These are phyloP conservation scores for Pythium oligandrum DNA, from an alignment of 352 stramenopile genomes.

Conservation along the genomic window DNA sequence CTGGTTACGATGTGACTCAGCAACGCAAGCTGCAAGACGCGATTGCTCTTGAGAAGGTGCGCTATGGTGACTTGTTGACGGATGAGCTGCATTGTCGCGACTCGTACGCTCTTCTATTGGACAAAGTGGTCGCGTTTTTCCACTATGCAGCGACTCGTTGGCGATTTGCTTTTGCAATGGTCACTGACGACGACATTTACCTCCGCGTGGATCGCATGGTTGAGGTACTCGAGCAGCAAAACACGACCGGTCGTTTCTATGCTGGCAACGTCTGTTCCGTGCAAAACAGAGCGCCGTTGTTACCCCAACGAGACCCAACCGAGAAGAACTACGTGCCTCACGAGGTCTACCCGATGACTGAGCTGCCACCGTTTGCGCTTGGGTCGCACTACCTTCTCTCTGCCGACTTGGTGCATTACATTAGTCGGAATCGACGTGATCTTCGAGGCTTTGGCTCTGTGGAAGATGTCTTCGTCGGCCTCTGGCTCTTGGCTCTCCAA, in stretches of 20 bases:
- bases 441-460: slow-evolving; percentile 11
- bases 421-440: slow-evolving; percentile 24
- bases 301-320: slow-evolving; percentile 19
- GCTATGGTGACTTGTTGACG: slow-evolving; percentile 41
- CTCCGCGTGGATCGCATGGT: background rate
- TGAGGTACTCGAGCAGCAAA: no score
- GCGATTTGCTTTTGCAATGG: slow-evolving; percentile 16
- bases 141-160: slow-evolving; percentile 12
- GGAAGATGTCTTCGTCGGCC: slow-evolving; percentile 40
- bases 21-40: background rate
- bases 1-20: background rate
- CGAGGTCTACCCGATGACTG: slow-evolving; percentile 24
- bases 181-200: slow-evolving; percentile 49
- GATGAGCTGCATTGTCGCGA: slow-evolving; percentile 41
- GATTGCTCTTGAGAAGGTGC: slow-evolving; percentile 24
- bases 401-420: slow-evolving; percentile 27
- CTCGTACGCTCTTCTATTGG: slow-evolving; percentile 30
- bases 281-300: background rate
- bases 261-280: slow-evolving; percentile 1
- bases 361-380: slow-evolving; percentile 32
- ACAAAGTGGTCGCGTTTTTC: slow-evolving; percentile 57
- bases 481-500: slow-evolving; percentile 41
- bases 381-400: slow-evolving; percentile 54
- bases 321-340: slow-evolving; percentile 33
- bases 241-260: background rate